phyloP scores from a whole-genome alignment of 768 basidiomycete species.

The Pleurotus tuber-regium region DNA sequence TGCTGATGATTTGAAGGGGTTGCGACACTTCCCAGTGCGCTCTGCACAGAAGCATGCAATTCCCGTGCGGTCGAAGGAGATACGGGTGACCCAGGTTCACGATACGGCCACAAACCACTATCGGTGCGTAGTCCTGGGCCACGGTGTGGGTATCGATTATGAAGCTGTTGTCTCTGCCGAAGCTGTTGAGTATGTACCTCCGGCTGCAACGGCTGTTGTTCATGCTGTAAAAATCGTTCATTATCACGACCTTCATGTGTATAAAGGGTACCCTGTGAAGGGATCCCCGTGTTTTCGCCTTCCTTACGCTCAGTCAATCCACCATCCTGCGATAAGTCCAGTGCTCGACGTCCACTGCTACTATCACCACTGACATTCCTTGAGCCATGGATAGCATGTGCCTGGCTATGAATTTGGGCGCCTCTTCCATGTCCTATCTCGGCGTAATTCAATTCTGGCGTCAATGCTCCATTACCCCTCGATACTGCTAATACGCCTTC shows the following conservation, averaged over 20 bases:
- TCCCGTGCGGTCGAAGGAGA: slow-evolving; percentile 33
- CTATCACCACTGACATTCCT: slow-evolving; percentile 16
- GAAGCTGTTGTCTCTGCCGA: slow-evolving; percentile 3
- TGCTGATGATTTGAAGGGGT: not conserved
- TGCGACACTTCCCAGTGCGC: slow-evolving; percentile 20
- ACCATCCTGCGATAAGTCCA: not conserved
- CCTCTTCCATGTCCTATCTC: slow-evolving; percentile 78
- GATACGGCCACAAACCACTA: slow-evolving; percentile 38
- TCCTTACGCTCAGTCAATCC: not conserved
- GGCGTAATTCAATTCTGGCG: slow-evolving; percentile 72
- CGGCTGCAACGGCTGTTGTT: not conserved
- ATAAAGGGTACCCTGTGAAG: not conserved
- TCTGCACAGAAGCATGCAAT: slow-evolving; percentile 37
- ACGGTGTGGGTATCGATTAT: not conserved
- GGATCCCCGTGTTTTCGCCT: not conserved
- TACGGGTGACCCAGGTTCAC: slow-evolving; percentile 34
- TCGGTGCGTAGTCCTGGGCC: slow-evolving; percentile 2
- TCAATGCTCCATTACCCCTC: slow-evolving; percentile 53
- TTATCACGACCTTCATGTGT: slow-evolving; percentile 7
- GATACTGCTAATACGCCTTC: slow-evolving; percentile 33
- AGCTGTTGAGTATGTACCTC: not conserved
- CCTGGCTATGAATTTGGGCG: slow-evolving; percentile 19
- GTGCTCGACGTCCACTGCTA: slow-evolving; percentile 9
- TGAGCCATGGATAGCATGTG: slow-evolving; percentile 15
- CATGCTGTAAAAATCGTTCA: slow-evolving; percentile 10